Evolutionary conservation across 345 rosid species (phyloP), one percentile per base, ranked within the genome.

Genomic region (Salix exigua): DNA sequence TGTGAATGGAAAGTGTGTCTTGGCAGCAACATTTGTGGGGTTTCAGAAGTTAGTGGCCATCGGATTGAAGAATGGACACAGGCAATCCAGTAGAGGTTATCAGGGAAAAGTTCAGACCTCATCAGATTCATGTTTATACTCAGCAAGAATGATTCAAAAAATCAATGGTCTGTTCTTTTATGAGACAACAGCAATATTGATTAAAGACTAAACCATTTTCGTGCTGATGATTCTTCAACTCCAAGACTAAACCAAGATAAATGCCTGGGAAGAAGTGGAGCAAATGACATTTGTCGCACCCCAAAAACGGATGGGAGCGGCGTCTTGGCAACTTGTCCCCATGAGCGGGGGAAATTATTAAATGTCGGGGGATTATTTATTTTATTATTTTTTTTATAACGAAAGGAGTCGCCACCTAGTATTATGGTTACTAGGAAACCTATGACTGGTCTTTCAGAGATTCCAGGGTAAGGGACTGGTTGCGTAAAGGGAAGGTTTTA

Each of bases 181-280:
- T 17, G 97, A 95, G 78, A 70, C 93, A 23, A 93, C 97, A 0
- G 97, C 96, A 6, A 89, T 90, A 25, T n/a, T n/a, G n/a, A n/a
- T n/a, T n/a, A n/a, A n/a, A n/a, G n/a, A n/a, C n/a, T n/a, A n/a
- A n/a, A n/a, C n/a, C n/a, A n/a, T 66, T 95, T 88, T 77, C 80
- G 97, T 10, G 91, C 97, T 0, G 80, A 83, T 21, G 89, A 88
- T 30, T 83, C 88, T 26, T 84, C 83, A 14, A 89, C 85, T 7
- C 99, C 94, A 14, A 88, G 97, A 50, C 33, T 93, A 58, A 89
- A 90, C 72, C 80, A 95, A 84, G 94, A 33, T 33, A 1, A 33
- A 93, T 58, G 81, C 85, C 37, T 87, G 88, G 93, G 99, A 91
- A 84, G 97, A 95, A 86, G 78, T 93, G 21, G 97, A 95, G 90